These are phyloP conservation scores for Lyophyllum decastes DNA, from an alignment of 768 basidiomycete species.

Conservation along the genomic window DNA sequence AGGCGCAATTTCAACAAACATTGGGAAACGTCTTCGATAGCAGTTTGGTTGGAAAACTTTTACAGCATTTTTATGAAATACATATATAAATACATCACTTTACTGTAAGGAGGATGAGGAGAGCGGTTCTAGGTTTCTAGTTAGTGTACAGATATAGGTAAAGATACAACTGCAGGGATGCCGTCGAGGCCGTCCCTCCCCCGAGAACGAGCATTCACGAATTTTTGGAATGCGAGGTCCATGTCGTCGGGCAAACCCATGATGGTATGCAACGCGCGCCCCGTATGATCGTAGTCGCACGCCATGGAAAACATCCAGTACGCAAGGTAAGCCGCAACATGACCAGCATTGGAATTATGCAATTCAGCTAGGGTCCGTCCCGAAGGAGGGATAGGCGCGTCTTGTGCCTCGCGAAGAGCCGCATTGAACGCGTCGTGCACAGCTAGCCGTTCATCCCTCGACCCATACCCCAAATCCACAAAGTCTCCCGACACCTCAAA, in stretches of 20 bases:
- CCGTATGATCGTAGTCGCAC: conserved; percentile 44
- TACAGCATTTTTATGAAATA: too few relatives aligned
- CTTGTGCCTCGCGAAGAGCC: conserved; percentile 30
- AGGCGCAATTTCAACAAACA: too few relatives aligned
- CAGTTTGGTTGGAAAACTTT: too few relatives aligned
- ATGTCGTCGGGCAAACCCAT: conserved; percentile 21
- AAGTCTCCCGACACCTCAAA: conserved; percentile 43
- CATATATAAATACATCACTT: neutral
- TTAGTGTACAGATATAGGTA: conserved; percentile 6
- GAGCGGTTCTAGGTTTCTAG: neutral
- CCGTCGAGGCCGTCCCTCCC: neutral
- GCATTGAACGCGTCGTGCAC: conserved; percentile 33
- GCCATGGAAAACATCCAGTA: conserved; percentile 46
- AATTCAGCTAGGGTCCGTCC: conserved; percentile 38
- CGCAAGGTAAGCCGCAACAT: conserved; percentile 41
- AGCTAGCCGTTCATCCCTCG: conserved; percentile 25
- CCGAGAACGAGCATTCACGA: conserved; percentile 7
- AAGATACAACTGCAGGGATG: neutral
- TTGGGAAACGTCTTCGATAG: too few relatives aligned
- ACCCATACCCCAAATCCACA: conserved; percentile 25
- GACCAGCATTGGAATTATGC: conserved; percentile 41
- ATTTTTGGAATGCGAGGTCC: conserved; percentile 23
- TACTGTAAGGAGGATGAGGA: neutral
- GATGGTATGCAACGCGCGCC: conserved; percentile 32
- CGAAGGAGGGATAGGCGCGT: conserved; percentile 30